A percentile compares a stretch with the other conserved stretches of the same genome.
Conservation (phyloP, 768 basidiomycete species). For the Austroboletus festivus region DNA sequence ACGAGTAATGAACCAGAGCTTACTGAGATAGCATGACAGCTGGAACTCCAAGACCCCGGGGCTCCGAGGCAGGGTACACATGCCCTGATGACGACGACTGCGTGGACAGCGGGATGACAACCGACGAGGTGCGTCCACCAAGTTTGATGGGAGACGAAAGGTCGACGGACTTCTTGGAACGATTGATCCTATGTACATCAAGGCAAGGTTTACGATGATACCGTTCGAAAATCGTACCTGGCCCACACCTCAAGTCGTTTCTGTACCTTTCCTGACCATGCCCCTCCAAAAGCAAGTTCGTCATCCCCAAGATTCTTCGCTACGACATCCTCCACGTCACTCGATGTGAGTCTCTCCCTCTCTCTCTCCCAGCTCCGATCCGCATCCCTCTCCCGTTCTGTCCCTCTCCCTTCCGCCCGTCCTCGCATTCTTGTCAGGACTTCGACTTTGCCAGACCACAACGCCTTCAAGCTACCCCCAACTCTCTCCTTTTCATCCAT, state of each 20-base stretch:
- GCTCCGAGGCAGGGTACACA: slow-evolving; percentile 24
- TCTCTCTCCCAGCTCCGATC: slow-evolving; percentile 28
- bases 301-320: slow-evolving; percentile 28
- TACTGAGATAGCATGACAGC: slow-evolving; percentile 42
- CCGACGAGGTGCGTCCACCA: slow-evolving; percentile 24
- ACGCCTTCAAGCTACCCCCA: slow-evolving; percentile 32
- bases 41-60: slow-evolving; percentile 32
- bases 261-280: slow-evolving; percentile 42
- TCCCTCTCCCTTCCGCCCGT: slow-evolving; percentile 23
- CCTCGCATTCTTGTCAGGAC: slow-evolving; percentile 26
- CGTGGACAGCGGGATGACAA: slow-evolving; percentile 31
- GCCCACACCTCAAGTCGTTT: slow-evolving; percentile 50
- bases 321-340: slow-evolving; percentile 29
- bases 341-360: slow-evolving; percentile 27
- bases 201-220: background rate
- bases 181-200: slow-evolving; percentile 31
- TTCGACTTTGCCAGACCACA: slow-evolving; percentile 35
- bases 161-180: slow-evolving; percentile 32
- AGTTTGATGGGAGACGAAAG: slow-evolving; percentile 22
- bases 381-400: slow-evolving; percentile 28
- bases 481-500: slow-evolving; percentile 34
- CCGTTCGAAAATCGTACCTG: slow-evolving; percentile 34
- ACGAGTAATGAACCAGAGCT: slow-evolving; percentile 1
- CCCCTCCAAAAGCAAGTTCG: slow-evolving; percentile 33
- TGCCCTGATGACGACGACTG: slow-evolving; percentile 36